Evolutionary conservation across 2,329 filamentous ascomycete genomes (phyloP), one percentile per base, ranked within the genome.

Genomic region (Daldinia sp.): DNA sequence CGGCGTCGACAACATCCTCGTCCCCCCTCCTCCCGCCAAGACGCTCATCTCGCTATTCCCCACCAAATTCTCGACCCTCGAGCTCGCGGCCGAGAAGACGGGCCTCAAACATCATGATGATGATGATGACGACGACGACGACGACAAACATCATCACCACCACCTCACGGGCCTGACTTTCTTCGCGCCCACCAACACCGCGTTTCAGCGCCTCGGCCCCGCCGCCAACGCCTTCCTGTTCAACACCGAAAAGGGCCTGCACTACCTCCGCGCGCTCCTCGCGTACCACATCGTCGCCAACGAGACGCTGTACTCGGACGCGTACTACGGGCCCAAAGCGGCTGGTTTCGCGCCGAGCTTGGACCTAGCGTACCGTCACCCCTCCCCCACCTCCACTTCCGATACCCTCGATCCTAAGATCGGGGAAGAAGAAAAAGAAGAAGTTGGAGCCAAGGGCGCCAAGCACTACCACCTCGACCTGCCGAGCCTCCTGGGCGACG

Each of bases 191-290:
- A 88, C 87, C 51, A 97, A 98, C 84, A 82, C 81, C 4, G 94
- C 94, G n/a, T 97, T 95, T 82, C 77, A 86, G 74, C 88, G 88
- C 72, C 89, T 98, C 0, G 93, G 93, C 0, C 86, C 88, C 0
- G 84, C 79, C 62, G 88, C 91, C 74, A 97, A 95, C 76, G 92
- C 90, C 23, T 98, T 97, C 85, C 84, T 98, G 3, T 98, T 98
- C 85, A 87, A 86, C 79, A 92, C 91, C 65, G 83, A 87, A 30
- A 87, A 85, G 59, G 94, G 94, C 1, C 83, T 86, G 70, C 90
- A 90, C 78, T 97, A 93, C 77, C 86, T 98, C 18, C 89, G 87
- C 72, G 93, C 93, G 0, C 82, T 97, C 51, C 83, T 79, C 44
- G 69, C 74, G 63, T 79, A 79, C 72, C 78, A 79, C 72, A 51